Conservation (phyloP, 495 filamentous ascomycete genomes). For the Penicillium turbatum region DNA sequence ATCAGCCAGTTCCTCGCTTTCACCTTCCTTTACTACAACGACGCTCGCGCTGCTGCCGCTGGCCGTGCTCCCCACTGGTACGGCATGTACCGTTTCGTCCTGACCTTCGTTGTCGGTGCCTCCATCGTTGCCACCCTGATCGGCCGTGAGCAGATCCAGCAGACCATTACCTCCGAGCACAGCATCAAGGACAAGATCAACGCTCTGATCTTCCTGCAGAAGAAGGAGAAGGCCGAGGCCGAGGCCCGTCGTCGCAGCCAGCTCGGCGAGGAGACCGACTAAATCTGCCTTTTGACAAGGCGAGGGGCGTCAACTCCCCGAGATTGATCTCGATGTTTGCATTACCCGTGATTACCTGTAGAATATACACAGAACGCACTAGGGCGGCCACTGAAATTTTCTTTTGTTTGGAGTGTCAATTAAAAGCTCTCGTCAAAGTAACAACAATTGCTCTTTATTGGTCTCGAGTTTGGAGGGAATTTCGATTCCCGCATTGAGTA, state of each 20-base stretch:
- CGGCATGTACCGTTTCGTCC: constrained; percentile 85
- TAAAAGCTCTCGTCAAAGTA: not conserved
- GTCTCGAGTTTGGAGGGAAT: not conserved
- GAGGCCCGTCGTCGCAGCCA: constrained; percentile 49
- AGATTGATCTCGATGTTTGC: constrained; percentile 27
- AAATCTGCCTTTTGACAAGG: constrained; percentile 23
- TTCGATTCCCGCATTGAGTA: not conserved
- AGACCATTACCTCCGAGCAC: constrained; percentile 45
- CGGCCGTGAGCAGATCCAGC: constrained; percentile 78
- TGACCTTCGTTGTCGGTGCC: constrained; percentile 88
- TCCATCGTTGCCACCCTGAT: constrained; percentile 84
- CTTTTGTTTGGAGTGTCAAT: constrained; percentile 14
- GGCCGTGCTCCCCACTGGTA: constrained; percentile 95
- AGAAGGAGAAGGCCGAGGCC: constrained; percentile 59
- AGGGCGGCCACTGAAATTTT: constrained; percentile 26
- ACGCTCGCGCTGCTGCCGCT: constrained; percentile 65
- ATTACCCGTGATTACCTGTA: constrained; percentile 37
- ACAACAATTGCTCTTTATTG: not conserved
- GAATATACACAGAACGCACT: constrained; percentile 32
- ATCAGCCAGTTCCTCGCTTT: constrained; percentile 89
- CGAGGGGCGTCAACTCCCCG: constrained; percentile 9
- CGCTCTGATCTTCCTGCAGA: constrained; percentile 55
- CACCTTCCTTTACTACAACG: constrained; percentile 82
- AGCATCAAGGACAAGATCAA: constrained; percentile 59
- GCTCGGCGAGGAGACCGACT: constrained; percentile 44